Evolutionary conservation across 164 flowering plant genomes (phyloP).

Genomic region (Echeveria elegans): DNA sequence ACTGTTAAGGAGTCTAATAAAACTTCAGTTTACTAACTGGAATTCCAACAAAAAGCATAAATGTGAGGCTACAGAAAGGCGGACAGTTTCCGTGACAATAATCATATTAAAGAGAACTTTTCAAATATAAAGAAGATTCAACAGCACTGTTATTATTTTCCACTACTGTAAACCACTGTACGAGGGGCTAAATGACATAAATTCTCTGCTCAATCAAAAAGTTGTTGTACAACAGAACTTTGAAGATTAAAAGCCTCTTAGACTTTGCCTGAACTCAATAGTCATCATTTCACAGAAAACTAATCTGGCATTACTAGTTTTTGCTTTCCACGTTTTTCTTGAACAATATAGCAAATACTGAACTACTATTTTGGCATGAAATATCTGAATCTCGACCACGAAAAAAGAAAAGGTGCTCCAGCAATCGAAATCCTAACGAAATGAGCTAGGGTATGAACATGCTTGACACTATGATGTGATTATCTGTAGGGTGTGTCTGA

Average conservation of each 20-base stretch:
- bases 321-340: no score
- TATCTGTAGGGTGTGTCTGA: not conserved
- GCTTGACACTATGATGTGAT: constrained; percentile 26
- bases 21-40: not conserved
- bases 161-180: no score
- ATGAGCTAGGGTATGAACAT: not conserved
- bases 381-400: not conserved
- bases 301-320: no score
- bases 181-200: no score
- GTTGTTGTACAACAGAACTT: no score
- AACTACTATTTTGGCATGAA: not conserved
- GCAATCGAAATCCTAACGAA: not conserved
- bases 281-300: no score
- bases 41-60: not conserved
- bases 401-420: not conserved
- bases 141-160: not conserved
- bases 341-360: no score
- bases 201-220: no score
- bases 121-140: not conserved
- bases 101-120: not conserved
- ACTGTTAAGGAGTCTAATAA: not conserved
- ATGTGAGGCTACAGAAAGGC: not conserved
- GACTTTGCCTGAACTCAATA: no score
- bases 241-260: no score
- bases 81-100: not conserved